Conservation (phyloP, 2,329 filamentous ascomycete species). For the Trichoderma endophyticum region DNA sequence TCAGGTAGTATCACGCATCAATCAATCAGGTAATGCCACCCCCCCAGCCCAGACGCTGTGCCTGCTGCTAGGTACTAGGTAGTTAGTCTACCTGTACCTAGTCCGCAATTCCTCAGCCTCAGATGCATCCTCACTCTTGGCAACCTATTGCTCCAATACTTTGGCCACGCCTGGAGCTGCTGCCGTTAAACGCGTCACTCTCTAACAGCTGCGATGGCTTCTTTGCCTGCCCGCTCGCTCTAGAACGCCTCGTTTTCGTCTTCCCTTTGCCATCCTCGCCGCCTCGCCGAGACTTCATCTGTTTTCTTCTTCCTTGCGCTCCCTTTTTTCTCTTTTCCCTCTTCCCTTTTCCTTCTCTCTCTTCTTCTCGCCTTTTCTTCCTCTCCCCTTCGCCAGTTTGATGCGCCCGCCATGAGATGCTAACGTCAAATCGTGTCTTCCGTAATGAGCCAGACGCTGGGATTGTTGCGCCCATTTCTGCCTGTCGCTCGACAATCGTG, state of each 20-base stretch:
- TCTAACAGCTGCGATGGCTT: constrained; percentile 15
- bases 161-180: neutral
- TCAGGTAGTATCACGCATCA: neutral
- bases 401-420: neutral
- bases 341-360: neutral
- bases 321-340: neutral
- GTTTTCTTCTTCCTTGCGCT: neutral
- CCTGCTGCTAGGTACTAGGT: neutral
- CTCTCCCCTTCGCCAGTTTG: neutral
- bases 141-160: constrained; percentile 4
- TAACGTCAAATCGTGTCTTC: neutral
- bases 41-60: neutral
- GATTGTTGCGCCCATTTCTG: neutral
- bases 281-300: neutral
- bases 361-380: neutral
- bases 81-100: neutral
- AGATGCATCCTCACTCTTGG: constrained; percentile 14
- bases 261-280: neutral
- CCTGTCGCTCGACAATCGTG: neutral
- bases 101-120: constrained; percentile 15
- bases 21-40: neutral
- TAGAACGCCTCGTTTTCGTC: constrained; percentile 7
- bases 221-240: neutral
- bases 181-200: neutral
- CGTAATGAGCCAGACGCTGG: constrained; percentile 10